These are phyloP conservation scores for Spergularia azorica DNA, from an alignment of 179 eudicot genomes.

Conservation along the genomic window DNA sequence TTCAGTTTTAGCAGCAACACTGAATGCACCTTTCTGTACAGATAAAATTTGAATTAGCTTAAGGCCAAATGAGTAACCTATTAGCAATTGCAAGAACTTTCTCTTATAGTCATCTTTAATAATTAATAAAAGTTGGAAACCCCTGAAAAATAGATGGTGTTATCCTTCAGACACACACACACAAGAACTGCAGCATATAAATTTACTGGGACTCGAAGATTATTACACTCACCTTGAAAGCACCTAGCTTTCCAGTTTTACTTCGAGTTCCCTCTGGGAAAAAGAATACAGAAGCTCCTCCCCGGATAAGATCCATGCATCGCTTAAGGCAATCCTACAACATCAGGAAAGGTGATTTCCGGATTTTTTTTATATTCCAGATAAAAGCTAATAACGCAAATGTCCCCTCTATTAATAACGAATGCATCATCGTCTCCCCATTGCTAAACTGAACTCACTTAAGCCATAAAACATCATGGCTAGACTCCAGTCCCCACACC, in stretches of 20 bases:
- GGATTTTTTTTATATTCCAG: constrained; percentile 8
- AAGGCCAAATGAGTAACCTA: not conserved
- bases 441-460: not conserved
- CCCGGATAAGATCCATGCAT: constrained; percentile 79
- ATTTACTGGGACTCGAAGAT: not conserved
- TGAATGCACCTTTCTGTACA: constrained; percentile 96
- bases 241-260: constrained; percentile 80
- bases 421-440: not conserved
- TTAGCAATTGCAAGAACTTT: not conserved
- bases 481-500: not conserved
- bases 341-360: not conserved
- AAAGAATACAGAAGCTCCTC: constrained; percentile 89
- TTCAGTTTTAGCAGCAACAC: constrained; percentile 78
- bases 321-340: constrained; percentile 80
- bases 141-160: not conserved
- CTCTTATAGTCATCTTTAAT: not conserved
- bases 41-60: constrained; percentile 5
- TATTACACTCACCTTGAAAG: constrained; percentile 73
- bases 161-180: not conserved
- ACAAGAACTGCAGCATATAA: not conserved
- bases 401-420: not conserved
- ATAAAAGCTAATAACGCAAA: not conserved
- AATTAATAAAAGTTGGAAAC: not conserved
- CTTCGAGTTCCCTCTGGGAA: constrained; percentile 98
- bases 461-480: not conserved